phyloP scores from a whole-genome alignment of 1,284 basidiomycete genomes.

The Malassezia brasiliensis region DNA sequence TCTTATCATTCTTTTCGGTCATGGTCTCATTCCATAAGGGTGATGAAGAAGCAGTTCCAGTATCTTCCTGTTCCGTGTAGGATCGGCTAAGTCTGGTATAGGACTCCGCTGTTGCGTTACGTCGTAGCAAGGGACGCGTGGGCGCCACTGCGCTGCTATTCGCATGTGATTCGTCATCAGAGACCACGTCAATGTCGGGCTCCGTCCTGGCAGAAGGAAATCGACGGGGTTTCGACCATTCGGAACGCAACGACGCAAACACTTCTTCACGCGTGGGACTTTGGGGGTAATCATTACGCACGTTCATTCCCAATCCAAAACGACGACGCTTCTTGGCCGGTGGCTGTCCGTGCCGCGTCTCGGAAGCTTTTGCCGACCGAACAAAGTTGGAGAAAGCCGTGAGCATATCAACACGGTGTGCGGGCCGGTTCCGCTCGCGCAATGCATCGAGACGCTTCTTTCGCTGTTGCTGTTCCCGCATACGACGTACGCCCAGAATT shows the following conservation, averaged over 20 bases:
- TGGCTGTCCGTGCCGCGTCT: slow-evolving; percentile 7
- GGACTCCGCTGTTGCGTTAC: background rate
- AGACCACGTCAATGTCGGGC: background rate
- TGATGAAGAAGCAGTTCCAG: no score
- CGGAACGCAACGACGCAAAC: background rate
- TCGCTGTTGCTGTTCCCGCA: slow-evolving; percentile 33
- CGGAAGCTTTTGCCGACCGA: slow-evolving; percentile 41
- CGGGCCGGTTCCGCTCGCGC: slow-evolving; percentile 34
- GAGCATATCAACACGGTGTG: slow-evolving; percentile 37
- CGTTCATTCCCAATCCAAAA: background rate
- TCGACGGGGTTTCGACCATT: background rate
- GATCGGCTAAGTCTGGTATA: no score
- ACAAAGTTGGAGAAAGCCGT: slow-evolving; percentile 44
- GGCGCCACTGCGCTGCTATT: background rate
- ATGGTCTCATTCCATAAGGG: background rate
- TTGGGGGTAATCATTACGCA: background rate
- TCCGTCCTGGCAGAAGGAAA: background rate
- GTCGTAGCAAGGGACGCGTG: background rate
- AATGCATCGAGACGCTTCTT: slow-evolving; percentile 31
- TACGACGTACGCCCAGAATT: slow-evolving; percentile 35
- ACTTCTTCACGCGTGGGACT: background rate
- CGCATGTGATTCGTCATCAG: background rate
- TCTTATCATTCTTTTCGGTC: no score
- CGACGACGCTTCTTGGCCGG: background rate
- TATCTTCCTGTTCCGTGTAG: no score